Evolutionary conservation across 495 filamentous ascomycete genomes (phyloP), one percentile per base, ranked within the genome.

Genomic region (Astrothelium subdiscretum): DNA sequence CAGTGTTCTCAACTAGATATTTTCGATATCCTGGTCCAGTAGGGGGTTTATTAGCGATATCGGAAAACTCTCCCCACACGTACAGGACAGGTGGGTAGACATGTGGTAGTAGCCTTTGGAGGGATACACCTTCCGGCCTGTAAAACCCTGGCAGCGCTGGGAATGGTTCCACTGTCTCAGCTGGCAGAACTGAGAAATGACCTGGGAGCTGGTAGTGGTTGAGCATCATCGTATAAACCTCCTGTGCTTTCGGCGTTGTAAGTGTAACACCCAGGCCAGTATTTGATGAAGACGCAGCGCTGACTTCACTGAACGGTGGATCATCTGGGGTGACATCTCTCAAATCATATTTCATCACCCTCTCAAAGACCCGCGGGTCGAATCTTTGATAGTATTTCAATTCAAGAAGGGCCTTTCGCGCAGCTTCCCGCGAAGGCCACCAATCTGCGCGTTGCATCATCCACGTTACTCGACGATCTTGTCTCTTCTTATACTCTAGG

Each of bases 81-180:
- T 90, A 97, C 12, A 96, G 74, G n/a, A 87, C 85, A n/a, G 83
- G 84, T 0, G 91, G 90, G 1, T 86, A 80, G 32, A 97, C 73
- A 61, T 80, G 69, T 0, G 85, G 84, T 2, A 98, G 79, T 44
- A 84, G 74, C 0, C 76, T 65, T 62, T 87, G 86, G 32, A 86
- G 83, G 18, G 70, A 70, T 22, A 73, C 68, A 8, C 85, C 81
- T 68, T 96, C 92, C 32, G 89, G 78, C 3, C 89, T 80, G 76
- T 92, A 91, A 74, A 96, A 90, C 13, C 51, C 29, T 27, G 27
- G 31, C 11, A n/a, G 2, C 1, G 54, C 32, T 20, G 32, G 42
- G 3, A 20, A 8, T 4, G 32, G 4, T n/a, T 32, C 38, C 10
- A 72, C 67, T 13, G 73, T 64, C 59, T 79, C 66, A 59, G 22